Evolutionary conservation across 768 basidiomycete genomes (phyloP).

Genomic region (Zangia roseola): DNA sequence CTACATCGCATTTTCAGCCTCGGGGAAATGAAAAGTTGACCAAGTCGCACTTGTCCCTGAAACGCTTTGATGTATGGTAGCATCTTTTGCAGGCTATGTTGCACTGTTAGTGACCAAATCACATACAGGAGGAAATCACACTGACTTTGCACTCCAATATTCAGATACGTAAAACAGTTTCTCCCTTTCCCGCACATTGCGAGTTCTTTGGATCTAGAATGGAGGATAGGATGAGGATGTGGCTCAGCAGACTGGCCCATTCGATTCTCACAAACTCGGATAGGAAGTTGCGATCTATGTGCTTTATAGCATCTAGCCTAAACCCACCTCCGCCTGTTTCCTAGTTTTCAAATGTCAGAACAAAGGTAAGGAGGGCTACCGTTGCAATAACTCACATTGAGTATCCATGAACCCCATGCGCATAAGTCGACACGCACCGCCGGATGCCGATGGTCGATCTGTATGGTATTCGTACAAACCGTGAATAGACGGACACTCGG

Average conservation of each 20-base stretch:
- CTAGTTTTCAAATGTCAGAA: constrained; percentile 34
- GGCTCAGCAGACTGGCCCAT: not conserved
- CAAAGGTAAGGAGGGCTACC: not conserved
- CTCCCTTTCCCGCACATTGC: constrained; percentile 41
- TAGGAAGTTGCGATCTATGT: constrained; percentile 74
- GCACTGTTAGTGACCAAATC: not conserved
- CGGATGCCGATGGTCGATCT: constrained; percentile 86
- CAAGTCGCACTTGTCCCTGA: constrained; percentile 55
- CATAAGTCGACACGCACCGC: constrained; percentile 73
- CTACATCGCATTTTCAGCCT: constrained; percentile 36
- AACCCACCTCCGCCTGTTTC: constrained; percentile 73
- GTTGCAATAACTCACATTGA: constrained; percentile 41
- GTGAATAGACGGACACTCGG: not conserved
- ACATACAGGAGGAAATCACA: not conserved
- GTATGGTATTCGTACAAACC: constrained; percentile 9
- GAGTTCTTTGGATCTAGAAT: constrained; percentile 52
- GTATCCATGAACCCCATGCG: constrained; percentile 78
- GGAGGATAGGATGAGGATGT: not conserved
- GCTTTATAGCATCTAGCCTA: constrained; percentile 89
- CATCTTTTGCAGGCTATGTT: constrained; percentile 45
- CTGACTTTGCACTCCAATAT: constrained; percentile 77
- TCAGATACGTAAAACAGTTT: constrained; percentile 73
- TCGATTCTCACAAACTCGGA: constrained; percentile 56
- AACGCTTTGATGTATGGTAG: constrained; percentile 60
- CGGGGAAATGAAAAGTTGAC: not conserved